Evolutionary conservation across 2,329 filamentous ascomycete genomes (phyloP).

Genomic region (Lasiodiplodia gonubiensis): DNA sequence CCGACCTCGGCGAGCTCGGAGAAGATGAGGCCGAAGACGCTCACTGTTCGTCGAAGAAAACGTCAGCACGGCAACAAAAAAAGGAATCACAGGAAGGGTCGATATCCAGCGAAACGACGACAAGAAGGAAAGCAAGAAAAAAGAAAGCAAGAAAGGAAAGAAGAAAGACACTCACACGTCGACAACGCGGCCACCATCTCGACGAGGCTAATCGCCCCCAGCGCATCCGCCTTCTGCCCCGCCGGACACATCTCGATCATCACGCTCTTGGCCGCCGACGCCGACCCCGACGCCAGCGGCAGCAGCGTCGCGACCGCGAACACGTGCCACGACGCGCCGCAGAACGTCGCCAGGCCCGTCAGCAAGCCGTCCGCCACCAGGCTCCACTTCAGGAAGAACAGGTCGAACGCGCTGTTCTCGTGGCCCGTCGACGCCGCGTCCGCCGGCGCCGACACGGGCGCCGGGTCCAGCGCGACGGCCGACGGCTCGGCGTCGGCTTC

Average conservation of each 20-base stretch:
- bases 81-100: no score
- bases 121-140: not conserved
- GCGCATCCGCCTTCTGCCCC: slow-evolving; percentile 66
- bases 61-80: slow-evolving; percentile 11
- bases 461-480: slow-evolving; percentile 36
- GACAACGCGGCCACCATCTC: slow-evolving; percentile 70
- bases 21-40: slow-evolving; percentile 71
- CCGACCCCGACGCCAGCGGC: slow-evolving; percentile 72
- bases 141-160: not conserved
- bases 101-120: no score
- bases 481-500: slow-evolving; percentile 54
- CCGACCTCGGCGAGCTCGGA: slow-evolving; percentile 66
- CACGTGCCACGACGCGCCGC: slow-evolving; percentile 69
- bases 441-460: not conserved
- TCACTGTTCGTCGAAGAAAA: slow-evolving; percentile 46
- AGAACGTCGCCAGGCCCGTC: slow-evolving; percentile 67
- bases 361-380: slow-evolving; percentile 68
- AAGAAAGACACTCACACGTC: slow-evolving; percentile 48
- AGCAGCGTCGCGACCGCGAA: slow-evolving; percentile 69
- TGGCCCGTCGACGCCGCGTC: slow-evolving; percentile 39
- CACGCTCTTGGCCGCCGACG: slow-evolving; percentile 73
- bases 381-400: slow-evolving; percentile 70
- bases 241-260: slow-evolving; percentile 72
- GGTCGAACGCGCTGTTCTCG: slow-evolving; percentile 65
- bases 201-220: slow-evolving; percentile 71